A percentile compares a stretch with the other conserved stretches of the same genome.
Evolutionary conservation across 2,329 filamentous ascomycete species (phyloP).

Genomic region (Monosporascus sp.): DNA sequence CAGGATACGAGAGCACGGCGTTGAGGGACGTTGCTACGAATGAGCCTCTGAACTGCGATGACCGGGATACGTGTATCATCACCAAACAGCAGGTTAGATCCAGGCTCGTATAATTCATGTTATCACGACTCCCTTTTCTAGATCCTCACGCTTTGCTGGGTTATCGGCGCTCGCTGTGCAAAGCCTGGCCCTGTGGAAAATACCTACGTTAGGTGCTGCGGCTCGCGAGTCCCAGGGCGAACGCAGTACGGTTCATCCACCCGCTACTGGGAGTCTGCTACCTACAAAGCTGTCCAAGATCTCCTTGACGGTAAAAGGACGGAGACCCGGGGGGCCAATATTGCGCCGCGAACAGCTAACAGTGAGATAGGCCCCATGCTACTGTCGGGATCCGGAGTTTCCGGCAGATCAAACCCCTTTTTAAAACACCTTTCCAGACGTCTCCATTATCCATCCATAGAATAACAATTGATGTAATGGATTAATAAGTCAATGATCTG

Average conservation of each 20-base stretch:
- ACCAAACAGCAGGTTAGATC: not conserved
- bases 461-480: too few relatives aligned
- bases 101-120: not conserved
- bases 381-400: too few relatives aligned
- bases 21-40: not conserved
- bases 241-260: not conserved
- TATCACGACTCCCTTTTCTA: not conserved
- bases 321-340: not conserved
- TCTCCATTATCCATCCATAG: too few relatives aligned
- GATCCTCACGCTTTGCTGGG: too few relatives aligned
- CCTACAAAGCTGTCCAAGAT: not conserved
- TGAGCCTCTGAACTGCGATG: not conserved
- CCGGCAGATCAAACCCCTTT: too few relatives aligned
- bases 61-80: not conserved
- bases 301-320: not conserved
- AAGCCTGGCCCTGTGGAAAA: not conserved
- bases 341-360: not conserved
- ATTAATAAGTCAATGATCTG: too few relatives aligned
- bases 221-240: not conserved
- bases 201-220: not conserved
- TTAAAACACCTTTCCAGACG: too few relatives aligned
- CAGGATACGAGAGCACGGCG: not conserved
- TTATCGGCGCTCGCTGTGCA: too few relatives aligned
- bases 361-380: not conserved
- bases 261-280: not conserved